Evolutionary conservation across 2,329 filamentous ascomycete genomes (phyloP).

Genomic region (Pseudogymnoascus sp.): DNA sequence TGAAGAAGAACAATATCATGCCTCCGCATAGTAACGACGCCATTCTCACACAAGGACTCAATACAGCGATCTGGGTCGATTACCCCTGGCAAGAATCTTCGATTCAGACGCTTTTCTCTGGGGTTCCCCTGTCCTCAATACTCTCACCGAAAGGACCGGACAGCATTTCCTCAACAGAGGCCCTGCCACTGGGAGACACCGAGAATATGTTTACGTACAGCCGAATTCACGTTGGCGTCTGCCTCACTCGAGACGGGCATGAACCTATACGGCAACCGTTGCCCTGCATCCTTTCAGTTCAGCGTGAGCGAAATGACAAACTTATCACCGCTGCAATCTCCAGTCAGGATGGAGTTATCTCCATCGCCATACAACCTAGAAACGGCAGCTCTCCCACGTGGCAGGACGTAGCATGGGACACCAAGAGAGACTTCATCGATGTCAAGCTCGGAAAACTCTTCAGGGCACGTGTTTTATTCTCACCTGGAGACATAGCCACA

Average conservation of each 20-base stretch:
- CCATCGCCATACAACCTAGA: conserved; percentile 62
- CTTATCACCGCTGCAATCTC: conserved; percentile 65
- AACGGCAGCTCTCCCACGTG: conserved; percentile 62
- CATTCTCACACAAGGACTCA: conserved; percentile 66
- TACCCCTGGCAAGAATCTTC: conserved; percentile 69
- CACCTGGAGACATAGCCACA: conserved; percentile 67
- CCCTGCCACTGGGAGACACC: conserved; percentile 71
- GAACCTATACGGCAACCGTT: conserved; percentile 61
- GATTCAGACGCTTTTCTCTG: conserved; percentile 60
- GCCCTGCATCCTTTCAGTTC: conserved; percentile 66
- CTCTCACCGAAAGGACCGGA: conserved; percentile 38
- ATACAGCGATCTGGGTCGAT: conserved; percentile 73
- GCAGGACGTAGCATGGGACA: conserved; percentile 75
- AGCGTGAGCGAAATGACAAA: conserved; percentile 60
- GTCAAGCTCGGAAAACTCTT: conserved; percentile 70
- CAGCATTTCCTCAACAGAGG: conserved; percentile 46
- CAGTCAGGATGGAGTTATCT: conserved; percentile 71
- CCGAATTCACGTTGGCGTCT: conserved; percentile 65
- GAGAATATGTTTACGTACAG: conserved; percentile 68
- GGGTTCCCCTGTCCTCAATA: conserved; percentile 44
- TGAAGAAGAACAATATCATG: conserved; percentile 75
- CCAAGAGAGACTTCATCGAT: conserved; percentile 55
- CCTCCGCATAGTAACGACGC: conserved; percentile 55
- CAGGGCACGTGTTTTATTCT: conserved; percentile 60
- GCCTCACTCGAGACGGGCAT: conserved; percentile 63